Evolutionary conservation across 169 alveolate genomes (phyloP).

Genomic region (Eimeria tenella): DNA sequence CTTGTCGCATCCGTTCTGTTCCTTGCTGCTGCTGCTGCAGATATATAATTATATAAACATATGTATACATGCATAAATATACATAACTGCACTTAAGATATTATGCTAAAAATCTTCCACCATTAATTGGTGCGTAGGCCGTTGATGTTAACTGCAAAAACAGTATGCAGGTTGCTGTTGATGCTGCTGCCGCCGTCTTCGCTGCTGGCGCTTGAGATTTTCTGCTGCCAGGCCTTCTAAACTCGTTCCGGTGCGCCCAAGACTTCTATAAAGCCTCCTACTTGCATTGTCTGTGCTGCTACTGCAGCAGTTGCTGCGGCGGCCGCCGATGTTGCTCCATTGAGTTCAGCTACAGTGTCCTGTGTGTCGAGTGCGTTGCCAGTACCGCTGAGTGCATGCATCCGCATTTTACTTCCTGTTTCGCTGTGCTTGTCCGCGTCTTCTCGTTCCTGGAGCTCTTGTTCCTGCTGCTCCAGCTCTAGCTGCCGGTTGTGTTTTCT

Average conservation of each 20-base stretch:
- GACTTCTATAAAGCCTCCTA: too few species aligned
- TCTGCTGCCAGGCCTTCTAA: too few species aligned
- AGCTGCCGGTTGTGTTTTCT: background rate
- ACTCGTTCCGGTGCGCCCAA: too few species aligned
- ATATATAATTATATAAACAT: too few species aligned
- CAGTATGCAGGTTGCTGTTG: too few species aligned
- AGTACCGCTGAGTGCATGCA: background rate
- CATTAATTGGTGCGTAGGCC: too few species aligned
- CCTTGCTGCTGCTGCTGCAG: background rate
- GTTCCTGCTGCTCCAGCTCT: background rate
- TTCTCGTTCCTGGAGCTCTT: background rate
- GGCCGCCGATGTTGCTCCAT: background rate
- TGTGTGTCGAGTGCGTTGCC: background rate
- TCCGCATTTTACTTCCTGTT: background rate
- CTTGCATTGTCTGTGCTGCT: background rate
- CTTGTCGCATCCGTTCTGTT: background rate
- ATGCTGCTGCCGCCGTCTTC: too few species aligned
- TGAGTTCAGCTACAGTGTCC: background rate
- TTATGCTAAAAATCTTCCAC: too few species aligned
- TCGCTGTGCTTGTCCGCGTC: background rate
- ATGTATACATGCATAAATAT: too few species aligned
- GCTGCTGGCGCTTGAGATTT: too few species aligned
- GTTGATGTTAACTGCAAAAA: too few species aligned
- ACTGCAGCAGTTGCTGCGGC: background rate
- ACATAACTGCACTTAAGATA: background rate